Evolutionary conservation across 257 asterid genomes (phyloP).

Genomic region (Solanum microdontum): DNA sequence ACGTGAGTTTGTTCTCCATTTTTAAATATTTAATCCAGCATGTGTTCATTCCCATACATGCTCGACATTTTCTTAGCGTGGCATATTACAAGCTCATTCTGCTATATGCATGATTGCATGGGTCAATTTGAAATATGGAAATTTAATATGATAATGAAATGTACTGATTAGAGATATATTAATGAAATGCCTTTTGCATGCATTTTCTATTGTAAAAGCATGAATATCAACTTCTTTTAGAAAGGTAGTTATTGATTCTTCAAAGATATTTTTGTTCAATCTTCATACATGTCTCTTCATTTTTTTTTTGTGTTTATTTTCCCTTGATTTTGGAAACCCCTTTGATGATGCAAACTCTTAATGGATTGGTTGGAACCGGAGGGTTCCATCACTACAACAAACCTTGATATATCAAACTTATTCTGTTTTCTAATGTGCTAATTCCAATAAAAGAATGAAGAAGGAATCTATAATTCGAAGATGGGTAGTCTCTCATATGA

Average conservation of each 20-base stretch:
- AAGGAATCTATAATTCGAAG: not conserved
- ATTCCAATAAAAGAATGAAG: not conserved
- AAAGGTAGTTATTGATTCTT: not conserved
- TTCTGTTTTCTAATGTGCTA: not conserved
- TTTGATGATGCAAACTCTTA: not conserved
- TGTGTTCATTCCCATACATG: not conserved
- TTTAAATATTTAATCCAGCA: not conserved
- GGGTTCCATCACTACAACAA: not conserved
- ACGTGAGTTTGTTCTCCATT: conserved; percentile 30
- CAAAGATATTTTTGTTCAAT: not conserved
- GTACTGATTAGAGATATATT: not conserved
- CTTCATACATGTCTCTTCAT: not conserved
- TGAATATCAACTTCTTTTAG: not conserved
- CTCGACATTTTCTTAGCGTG: not conserved
- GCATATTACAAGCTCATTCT: not conserved
- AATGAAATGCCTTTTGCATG: not conserved
- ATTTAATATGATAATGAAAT: not conserved
- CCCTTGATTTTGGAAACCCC: not conserved
- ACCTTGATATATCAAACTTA: not conserved
- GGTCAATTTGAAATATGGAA: not conserved
- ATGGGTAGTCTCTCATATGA: not conserved
- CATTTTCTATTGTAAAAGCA: not conserved
- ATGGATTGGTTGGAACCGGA: not conserved
- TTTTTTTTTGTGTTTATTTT: not conserved
- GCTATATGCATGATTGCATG: not conserved